A percentile compares a stretch with the other conserved stretches of the same genome.
Conservation (phyloP, 1,284 basidiomycete genomes). For the Singerocomus inundabilis region DNA sequence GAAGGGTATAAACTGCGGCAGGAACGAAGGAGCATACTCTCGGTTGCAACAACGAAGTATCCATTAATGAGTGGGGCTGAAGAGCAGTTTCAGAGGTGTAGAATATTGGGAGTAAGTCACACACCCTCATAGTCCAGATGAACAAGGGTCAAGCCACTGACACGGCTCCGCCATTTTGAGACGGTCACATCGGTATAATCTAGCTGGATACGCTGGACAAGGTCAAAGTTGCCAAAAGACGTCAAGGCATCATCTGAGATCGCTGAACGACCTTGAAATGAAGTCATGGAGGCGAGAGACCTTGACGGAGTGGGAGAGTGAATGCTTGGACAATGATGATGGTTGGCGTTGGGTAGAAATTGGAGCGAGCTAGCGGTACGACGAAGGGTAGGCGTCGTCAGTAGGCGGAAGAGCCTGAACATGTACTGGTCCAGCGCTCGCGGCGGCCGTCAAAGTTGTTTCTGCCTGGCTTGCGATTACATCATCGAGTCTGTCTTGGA, state of each 20-base stretch:
- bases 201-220: constrained; percentile 68
- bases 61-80: constrained; percentile 88
- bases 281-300: constrained; percentile 32
- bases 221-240: constrained; percentile 73
- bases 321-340: constrained; percentile 1
- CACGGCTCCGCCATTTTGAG: constrained; percentile 82
- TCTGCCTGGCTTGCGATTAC: constrained; percentile 15
- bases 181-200: constrained; percentile 75
- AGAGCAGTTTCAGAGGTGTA: constrained; percentile 11
- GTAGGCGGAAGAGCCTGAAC: constrained; percentile 30
- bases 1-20: neutral
- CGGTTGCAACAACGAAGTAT: constrained; percentile 90
- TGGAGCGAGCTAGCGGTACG: constrained; percentile 21
- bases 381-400: constrained; percentile 25
- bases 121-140: constrained; percentile 83
- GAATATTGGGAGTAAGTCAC: neutral
- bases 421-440: constrained; percentile 7
- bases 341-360: constrained; percentile 15
- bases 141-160: constrained; percentile 75
- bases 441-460: neutral
- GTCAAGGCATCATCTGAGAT: constrained; percentile 6
- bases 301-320: constrained; percentile 11
- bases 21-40: constrained; percentile 57
- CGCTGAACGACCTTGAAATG: constrained; percentile 20
- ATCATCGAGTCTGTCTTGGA: constrained; percentile 15